These are phyloP conservation scores for Syzygium grande DNA, from an alignment of 345 rosid genomes.

Conservation along the genomic window DNA sequence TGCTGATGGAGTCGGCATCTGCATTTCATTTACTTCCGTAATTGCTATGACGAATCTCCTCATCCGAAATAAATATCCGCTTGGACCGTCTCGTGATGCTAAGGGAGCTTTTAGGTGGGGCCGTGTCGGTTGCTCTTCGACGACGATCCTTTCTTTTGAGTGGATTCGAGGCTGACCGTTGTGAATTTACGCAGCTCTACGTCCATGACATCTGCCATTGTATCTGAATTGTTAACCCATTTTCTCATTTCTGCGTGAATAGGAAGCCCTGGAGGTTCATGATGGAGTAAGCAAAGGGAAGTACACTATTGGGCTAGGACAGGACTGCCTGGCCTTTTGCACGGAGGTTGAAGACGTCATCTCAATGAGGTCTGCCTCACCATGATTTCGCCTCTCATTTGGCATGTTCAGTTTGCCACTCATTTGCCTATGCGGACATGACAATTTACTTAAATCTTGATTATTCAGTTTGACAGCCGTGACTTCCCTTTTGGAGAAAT, in stretches of 20 bases:
- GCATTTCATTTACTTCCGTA: not conserved
- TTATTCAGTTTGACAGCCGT: constrained; percentile 73
- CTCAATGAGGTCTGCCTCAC: constrained; percentile 69
- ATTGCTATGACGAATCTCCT: not conserved
- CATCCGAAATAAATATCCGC: not conserved
- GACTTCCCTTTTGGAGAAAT: constrained; percentile 82
- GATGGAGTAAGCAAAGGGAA: constrained; percentile 98
- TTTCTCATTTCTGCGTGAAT: not conserved
- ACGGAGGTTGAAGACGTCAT: constrained; percentile 97
- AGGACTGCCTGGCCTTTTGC: constrained; percentile 93
- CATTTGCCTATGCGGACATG: not conserved
- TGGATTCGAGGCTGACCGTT: too few relatives aligned
- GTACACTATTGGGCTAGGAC: constrained; percentile 97
- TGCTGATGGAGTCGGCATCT: not conserved
- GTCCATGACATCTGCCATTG: not conserved
- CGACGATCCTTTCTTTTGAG: not conserved
- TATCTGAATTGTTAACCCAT: not conserved
- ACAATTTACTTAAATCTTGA: not conserved
- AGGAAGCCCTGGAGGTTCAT: constrained; percentile 89
- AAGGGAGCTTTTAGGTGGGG: not conserved
- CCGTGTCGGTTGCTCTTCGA: not conserved
- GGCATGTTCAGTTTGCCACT: not conserved
- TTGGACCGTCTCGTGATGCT: not conserved
- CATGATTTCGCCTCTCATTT: not conserved
- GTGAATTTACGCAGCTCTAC: not conserved